Base-by-base conservation (phyloP, 108 stramenopile species). In the Phaeodactylum tricornutum region DNA sequence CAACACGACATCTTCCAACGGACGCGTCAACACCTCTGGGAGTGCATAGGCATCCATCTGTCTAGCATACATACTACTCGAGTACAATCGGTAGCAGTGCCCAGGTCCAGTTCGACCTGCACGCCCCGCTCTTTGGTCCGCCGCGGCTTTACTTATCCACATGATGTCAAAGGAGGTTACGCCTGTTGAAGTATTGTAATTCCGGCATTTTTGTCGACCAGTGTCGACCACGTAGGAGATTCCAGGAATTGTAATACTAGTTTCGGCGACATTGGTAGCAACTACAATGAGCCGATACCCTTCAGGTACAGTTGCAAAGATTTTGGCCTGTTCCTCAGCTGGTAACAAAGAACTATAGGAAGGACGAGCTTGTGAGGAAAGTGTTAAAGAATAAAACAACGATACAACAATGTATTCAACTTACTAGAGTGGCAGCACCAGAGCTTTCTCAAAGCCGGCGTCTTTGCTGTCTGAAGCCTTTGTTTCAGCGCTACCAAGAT, bases 201-300 rank as follows among this genome's bases (percentile, higher is more conserved):
- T 91, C 19, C 89, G 66, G 55, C 86, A 87, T 70, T 99, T 99
- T 53, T 84, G 77, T 29, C 96, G 61, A 5, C 98, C 98, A 31
- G 80, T 83, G 60, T 99, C 98, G n/a, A 99, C 96, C 12, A 99
- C 98, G 50, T 99, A 98, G 15, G 74, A 69, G 44, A 86, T 77
- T 29, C 80, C 80, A 25, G 81, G 80, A 41, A 71, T 75, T 24
- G 92, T 93, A 25, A 95, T 61, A 44, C 69, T 74, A 0, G 98
- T 99, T 74, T 99, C 98, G 1, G 96, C 96, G 29, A 99, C 92
- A 67, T 99, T 97, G 9, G 98, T 99, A 14, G 98, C 87, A 17
- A 96, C 62, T 1, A 99, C 95, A 46, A 99, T 87, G 36, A 89
- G 65, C 12, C 98, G 75, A 32, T 87, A 75, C 40, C 76, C 91